Evolutionary conservation across 2,329 filamentous ascomycete species (phyloP).

Genomic region (Microdochium bolleyi): DNA sequence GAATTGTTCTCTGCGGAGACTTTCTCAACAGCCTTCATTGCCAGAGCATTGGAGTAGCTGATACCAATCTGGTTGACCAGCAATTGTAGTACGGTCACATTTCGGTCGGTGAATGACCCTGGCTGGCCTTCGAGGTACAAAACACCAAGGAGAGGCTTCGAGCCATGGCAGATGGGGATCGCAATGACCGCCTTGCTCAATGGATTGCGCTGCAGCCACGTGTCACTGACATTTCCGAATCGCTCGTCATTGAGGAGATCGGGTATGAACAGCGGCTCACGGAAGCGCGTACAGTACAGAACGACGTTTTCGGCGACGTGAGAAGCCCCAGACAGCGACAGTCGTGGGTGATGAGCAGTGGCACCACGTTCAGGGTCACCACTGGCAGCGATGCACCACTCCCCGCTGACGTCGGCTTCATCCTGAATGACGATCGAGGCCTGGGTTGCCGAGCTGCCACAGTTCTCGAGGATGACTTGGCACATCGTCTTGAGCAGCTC

Average conservation of each 20-base stretch:
- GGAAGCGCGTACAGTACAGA: slow-evolving; percentile 68
- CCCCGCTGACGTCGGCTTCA: slow-evolving; percentile 44
- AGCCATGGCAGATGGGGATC: slow-evolving; percentile 70
- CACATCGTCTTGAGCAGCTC: slow-evolving; percentile 73
- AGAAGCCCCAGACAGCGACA: slow-evolving; percentile 57
- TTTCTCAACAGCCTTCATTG: slow-evolving; percentile 65
- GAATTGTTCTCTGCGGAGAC: slow-evolving; percentile 70
- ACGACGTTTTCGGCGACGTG: slow-evolving; percentile 71
- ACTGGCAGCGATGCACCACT: slow-evolving; percentile 67
- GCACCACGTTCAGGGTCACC: slow-evolving; percentile 64
- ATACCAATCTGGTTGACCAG: slow-evolving; percentile 74
- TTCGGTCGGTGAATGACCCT: slow-evolving; percentile 69
- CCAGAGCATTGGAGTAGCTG: slow-evolving; percentile 60
- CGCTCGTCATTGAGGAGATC: slow-evolving; percentile 69
- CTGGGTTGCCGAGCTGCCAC: slow-evolving; percentile 60
- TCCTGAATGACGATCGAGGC: slow-evolving; percentile 70
- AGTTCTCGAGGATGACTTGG: slow-evolving; percentile 72
- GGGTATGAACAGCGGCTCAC: slow-evolving; percentile 66
- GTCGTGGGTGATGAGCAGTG: slow-evolving; percentile 55
- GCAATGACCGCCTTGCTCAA: slow-evolving; percentile 68
- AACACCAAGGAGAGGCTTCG: slow-evolving; percentile 62
- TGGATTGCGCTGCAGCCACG: slow-evolving; percentile 61
- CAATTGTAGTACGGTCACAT: slow-evolving; percentile 57
- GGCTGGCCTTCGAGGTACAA: slow-evolving; percentile 70
- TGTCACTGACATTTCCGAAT: slow-evolving; percentile 65